A percentile compares a stretch with the other conserved stretches of the same genome.
phyloP scores from a whole-genome alignment of 2,329 filamentous ascomycete genomes.

The Colletotrichum tofieldiae region DNA sequence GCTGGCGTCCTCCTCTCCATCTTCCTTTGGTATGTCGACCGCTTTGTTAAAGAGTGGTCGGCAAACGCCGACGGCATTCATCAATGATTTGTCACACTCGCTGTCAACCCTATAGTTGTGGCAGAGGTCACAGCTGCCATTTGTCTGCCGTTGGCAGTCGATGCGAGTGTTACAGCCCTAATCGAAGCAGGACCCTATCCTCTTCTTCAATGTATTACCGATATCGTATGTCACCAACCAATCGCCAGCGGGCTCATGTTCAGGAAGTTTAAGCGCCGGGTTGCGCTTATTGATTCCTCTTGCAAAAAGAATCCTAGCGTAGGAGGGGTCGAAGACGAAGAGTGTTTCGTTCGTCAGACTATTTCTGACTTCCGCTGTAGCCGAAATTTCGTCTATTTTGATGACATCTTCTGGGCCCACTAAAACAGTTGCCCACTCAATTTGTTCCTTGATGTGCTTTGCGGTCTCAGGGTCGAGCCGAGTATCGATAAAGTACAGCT shows the following conservation, averaged over 20 bases:
- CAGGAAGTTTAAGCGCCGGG: constrained; percentile 29
- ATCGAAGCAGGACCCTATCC: neutral
- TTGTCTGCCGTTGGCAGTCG: too few species aligned
- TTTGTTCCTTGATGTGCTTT: constrained; percentile 39
- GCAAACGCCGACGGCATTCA: too few species aligned
- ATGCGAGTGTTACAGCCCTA: neutral
- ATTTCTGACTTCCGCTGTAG: constrained; percentile 21
- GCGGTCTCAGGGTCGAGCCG: constrained; percentile 32
- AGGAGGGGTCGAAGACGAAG: constrained; percentile 41
- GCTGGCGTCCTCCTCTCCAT: too few species aligned
- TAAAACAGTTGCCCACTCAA: constrained; percentile 29
- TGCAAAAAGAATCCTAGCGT: constrained; percentile 39
- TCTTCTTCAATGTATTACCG: neutral
- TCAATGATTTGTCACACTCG: too few species aligned
- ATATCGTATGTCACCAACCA: constrained; percentile 35
- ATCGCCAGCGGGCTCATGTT: constrained; percentile 27
- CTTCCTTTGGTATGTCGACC: too few species aligned
- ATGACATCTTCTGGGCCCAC: neutral
- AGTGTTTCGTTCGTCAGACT: constrained; percentile 18
- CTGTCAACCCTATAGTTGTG: too few species aligned
- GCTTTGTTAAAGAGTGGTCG: too few species aligned
- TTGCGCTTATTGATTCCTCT: constrained; percentile 41
- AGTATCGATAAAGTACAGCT: constrained; percentile 44
- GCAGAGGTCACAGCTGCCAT: too few species aligned
- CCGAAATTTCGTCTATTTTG: constrained; percentile 25